Conservation (phyloP, 2,329 filamentous ascomycete species). For the Penicillium aurantiogriseum region DNA sequence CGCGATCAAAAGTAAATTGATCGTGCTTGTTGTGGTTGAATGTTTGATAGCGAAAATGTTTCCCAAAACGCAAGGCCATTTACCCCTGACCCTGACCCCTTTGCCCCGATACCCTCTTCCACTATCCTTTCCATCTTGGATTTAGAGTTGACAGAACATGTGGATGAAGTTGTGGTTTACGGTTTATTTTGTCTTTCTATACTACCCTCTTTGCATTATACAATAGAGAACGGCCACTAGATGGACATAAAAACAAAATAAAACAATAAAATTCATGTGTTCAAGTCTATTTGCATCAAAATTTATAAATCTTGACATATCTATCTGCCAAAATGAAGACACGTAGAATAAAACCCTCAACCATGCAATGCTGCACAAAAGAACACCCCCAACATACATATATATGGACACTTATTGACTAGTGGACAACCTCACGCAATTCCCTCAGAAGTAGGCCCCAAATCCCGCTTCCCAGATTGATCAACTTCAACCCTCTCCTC, state of each 20-base stretch:
- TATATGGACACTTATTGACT: background rate
- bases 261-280: slow-evolving; percentile 2
- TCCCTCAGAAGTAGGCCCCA: slow-evolving; percentile 1
- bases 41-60: slow-evolving; percentile 10
- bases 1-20: slow-evolving; percentile 41
- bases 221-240: slow-evolving; percentile 12
- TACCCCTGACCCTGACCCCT: background rate
- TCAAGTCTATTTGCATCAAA: background rate
- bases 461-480: slow-evolving; percentile 3
- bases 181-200: slow-evolving; percentile 10
- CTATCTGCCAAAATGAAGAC: background rate
- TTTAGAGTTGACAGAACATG: background rate
- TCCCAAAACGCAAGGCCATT: slow-evolving; percentile 6
- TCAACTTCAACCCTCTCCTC: slow-evolving; percentile 16
- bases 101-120: slow-evolving; percentile 11
- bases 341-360: background rate
- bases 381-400: background rate
- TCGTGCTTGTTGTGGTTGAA: slow-evolving; percentile 2
- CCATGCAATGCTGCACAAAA: background rate
- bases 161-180: slow-evolving; percentile 5
- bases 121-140: background rate
- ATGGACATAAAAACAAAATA: slow-evolving; percentile 16
- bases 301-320: background rate
- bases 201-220: slow-evolving; percentile 4
- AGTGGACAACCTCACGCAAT: background rate